Conservation (phyloP, 2,329 filamentous ascomycete species). For the Didymella glomerata region DNA sequence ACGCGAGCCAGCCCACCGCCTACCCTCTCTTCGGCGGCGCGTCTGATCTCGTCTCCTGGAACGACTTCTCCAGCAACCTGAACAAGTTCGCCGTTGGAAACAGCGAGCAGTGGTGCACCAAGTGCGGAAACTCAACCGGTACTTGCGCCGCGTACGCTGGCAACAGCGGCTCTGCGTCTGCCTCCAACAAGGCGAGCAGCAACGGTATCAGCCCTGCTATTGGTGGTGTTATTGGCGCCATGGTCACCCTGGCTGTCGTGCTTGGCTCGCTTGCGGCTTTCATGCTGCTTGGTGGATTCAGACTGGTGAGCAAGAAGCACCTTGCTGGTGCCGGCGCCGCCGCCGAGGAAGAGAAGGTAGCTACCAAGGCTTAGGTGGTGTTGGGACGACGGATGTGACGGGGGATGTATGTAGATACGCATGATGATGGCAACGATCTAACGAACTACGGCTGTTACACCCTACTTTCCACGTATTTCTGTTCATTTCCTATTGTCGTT, state of each 20-base stretch:
- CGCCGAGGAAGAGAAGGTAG: slow-evolving; percentile 8
- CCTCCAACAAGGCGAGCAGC: slow-evolving; percentile 6
- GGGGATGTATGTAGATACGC: too few relatives aligned
- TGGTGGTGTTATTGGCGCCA: slow-evolving; percentile 81
- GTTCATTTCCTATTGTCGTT: too few relatives aligned
- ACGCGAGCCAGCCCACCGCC: slow-evolving; percentile 55
- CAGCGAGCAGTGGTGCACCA: slow-evolving; percentile 73
- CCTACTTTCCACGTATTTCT: too few relatives aligned
- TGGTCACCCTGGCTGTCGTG: slow-evolving; percentile 72
- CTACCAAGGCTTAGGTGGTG: slow-evolving; percentile 25
- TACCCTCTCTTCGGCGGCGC: slow-evolving; percentile 70
- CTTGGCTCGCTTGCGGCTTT: slow-evolving; percentile 62
- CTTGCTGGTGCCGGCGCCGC: slow-evolving; percentile 28
- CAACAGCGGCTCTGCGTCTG: slow-evolving; percentile 29
- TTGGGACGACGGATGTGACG: too few relatives aligned
- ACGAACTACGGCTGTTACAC: not conserved
- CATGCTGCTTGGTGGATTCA: slow-evolving; percentile 65
- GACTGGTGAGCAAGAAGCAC: slow-evolving; percentile 65
- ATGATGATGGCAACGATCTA: not conserved
- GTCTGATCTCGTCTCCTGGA: slow-evolving; percentile 69
- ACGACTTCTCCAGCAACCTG: slow-evolving; percentile 71
- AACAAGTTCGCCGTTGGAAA: slow-evolving; percentile 71
- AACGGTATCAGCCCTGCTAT: slow-evolving; percentile 70
- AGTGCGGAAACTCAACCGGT: slow-evolving; percentile 77
- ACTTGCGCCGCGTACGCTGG: slow-evolving; percentile 64